Percentiles rank a stretch among this genome's conserved stretches.
phyloP scores from a whole-genome alignment of 73 alveolate genomes.

The Loxodes magnus region DNA sequence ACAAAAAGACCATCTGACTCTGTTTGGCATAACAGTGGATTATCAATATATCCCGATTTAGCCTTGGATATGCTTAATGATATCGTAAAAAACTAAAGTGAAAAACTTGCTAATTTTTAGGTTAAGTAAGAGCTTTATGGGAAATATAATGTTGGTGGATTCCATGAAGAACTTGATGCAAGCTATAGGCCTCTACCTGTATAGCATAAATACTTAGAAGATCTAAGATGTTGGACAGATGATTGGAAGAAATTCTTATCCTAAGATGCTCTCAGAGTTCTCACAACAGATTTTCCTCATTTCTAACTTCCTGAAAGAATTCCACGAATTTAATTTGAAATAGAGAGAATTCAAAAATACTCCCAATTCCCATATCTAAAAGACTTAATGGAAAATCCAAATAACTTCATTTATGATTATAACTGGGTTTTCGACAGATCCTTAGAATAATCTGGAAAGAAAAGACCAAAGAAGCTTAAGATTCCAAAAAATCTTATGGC shows the following conservation, averaged over 20 bases:
- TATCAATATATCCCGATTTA: constrained; percentile 21
- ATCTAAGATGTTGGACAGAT: constrained; percentile 38
- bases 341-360: neutral
- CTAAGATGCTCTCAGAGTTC: constrained; percentile 21
- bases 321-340: neutral
- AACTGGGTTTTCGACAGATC: no score
- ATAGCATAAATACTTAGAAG: constrained; percentile 1
- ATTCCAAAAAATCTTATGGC: no score
- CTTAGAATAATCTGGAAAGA: no score
- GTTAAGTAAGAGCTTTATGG: constrained; percentile 37
- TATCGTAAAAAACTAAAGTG: constrained; percentile 15
- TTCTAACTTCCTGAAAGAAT: neutral
- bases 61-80: constrained; percentile 20
- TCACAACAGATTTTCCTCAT: neutral
- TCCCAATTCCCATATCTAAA: neutral
- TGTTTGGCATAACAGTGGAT: constrained; percentile 23
- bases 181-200: constrained; percentile 35
- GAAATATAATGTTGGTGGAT: constrained; percentile 35
- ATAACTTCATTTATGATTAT: no score
- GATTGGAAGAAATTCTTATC: constrained; percentile 35
- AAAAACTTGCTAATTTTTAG: constrained; percentile 12
- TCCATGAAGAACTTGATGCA: constrained; percentile 33
- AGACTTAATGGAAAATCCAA: neutral
- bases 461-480: no score
- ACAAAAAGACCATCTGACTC: constrained; percentile 7